A percentile compares a stretch with the other conserved stretches of the same genome.
Conservation (phyloP, 1,139 yeast species). For the Debaryomycetaceae sp. region DNA sequence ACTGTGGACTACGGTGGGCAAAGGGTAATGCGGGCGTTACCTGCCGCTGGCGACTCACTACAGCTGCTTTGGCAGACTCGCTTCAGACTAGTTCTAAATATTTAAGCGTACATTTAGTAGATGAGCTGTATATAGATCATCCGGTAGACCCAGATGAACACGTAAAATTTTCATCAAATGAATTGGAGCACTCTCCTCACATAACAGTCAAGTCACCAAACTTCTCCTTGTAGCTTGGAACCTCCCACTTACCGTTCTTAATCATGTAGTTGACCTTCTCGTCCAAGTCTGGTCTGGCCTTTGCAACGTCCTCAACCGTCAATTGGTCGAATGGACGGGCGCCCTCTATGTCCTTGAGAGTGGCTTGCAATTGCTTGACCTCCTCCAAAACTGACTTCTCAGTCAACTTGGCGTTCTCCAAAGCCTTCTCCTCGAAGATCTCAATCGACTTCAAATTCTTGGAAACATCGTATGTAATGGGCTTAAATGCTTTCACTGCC, state of each 20-base stretch:
- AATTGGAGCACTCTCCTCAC: constrained; percentile 40
- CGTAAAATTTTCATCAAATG: neutral
- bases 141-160: neutral
- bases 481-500: constrained; percentile 72
- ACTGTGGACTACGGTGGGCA: constrained; percentile 4
- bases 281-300: constrained; percentile 96
- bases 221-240: constrained; percentile 97
- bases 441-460: constrained; percentile 91
- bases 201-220: constrained; percentile 94
- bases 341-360: constrained; percentile 88
- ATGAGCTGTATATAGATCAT: neutral
- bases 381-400: constrained; percentile 86
- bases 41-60: no score
- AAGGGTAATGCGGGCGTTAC: neutral
- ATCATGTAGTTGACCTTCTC: constrained; percentile 95
- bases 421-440: constrained; percentile 91
- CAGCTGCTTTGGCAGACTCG: neutral
- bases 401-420: constrained; percentile 93
- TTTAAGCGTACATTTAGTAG: neutral
- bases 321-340: constrained; percentile 98
- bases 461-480: constrained; percentile 80
- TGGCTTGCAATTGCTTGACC: constrained; percentile 78
- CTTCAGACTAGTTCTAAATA: neutral
- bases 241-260: constrained; percentile 96
- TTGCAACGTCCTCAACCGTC: constrained; percentile 89